Percentiles rank a stretch among this genome's conserved stretches.
Evolutionary conservation across 139 green algal species (phyloP).

Genomic region (Spirogloea muscicola): DNA sequence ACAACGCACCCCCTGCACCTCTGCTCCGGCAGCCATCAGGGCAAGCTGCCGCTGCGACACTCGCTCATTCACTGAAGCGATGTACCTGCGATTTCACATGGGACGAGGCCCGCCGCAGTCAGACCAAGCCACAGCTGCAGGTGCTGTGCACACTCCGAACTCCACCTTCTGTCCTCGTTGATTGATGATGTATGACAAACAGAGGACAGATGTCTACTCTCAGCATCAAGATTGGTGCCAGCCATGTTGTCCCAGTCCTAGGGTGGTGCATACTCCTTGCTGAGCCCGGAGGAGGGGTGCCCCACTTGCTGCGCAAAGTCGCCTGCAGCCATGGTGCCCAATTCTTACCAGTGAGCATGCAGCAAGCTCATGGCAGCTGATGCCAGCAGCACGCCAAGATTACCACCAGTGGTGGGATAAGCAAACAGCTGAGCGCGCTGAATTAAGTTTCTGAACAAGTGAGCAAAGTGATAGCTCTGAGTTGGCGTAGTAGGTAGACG

Average conservation of each 20-base stretch:
- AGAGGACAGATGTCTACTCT: neutral
- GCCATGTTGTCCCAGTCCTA: neutral
- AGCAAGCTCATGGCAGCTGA: slow-evolving; percentile 7
- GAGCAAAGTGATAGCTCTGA: neutral
- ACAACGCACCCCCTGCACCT: slow-evolving; percentile 11
- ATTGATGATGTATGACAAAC: neutral
- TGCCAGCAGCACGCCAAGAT: neutral
- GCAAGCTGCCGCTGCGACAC: slow-evolving; percentile 9
- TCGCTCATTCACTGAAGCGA: slow-evolving; percentile 3
- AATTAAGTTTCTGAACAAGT: slow-evolving; percentile 6
- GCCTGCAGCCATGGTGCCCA: slow-evolving; percentile 2
- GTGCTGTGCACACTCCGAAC: neutral
- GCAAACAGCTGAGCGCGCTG: neutral
- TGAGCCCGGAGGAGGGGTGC: slow-evolving; percentile 30
- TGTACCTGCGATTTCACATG: slow-evolving; percentile 19
- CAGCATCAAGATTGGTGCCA: neutral
- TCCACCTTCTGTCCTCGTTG: neutral
- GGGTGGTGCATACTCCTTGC: slow-evolving; percentile 28
- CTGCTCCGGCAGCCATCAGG: slow-evolving; percentile 7
- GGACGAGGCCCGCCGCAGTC: neutral
- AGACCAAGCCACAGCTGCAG: neutral
- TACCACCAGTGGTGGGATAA: neutral
- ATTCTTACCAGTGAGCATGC: neutral
- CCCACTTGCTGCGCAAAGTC: slow-evolving; percentile 31
- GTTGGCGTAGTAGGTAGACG: neutral